A percentile compares a stretch with the other conserved stretches of the same genome.
phyloP scores from a whole-genome alignment of 2,329 filamentous ascomycete genomes.

The Seiridium unicorne region DNA sequence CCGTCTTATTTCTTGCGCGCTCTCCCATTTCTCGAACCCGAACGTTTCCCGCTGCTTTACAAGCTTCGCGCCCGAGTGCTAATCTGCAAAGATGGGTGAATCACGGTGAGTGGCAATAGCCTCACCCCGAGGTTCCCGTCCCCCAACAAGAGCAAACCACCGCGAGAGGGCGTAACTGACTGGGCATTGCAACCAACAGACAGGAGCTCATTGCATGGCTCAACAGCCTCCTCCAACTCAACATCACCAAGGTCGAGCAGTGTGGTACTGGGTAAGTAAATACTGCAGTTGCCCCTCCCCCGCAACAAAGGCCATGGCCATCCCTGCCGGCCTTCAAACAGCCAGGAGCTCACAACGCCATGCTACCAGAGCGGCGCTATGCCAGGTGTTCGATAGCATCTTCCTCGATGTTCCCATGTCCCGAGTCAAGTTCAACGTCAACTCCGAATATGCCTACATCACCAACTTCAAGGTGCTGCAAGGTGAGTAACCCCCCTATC shows the following conservation, averaged over 20 bases:
- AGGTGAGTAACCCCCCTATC: constrained; percentile 57
- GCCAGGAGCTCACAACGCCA: not conserved
- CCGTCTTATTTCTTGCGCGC: not conserved
- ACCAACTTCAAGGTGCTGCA: constrained; percentile 98
- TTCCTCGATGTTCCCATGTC: constrained; percentile 94
- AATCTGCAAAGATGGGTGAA: constrained; percentile 21
- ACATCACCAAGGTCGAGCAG: constrained; percentile 98
- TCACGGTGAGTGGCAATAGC: constrained; percentile 19
- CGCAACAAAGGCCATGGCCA: constrained; percentile 12
- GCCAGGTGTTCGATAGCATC: constrained; percentile 98
- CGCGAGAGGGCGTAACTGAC: not conserved
- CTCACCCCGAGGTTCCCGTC: constrained; percentile 2
- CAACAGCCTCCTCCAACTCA: constrained; percentile 96
- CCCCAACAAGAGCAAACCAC: not conserved
- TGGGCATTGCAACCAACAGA: constrained; percentile 45
- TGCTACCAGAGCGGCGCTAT: constrained; percentile 75
- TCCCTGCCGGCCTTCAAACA: not conserved
- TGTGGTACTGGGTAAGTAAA: constrained; percentile 87
- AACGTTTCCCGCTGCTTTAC: not conserved
- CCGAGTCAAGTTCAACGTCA: constrained; percentile 97
- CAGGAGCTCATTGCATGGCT: constrained; percentile 96
- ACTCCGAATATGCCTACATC: constrained; percentile 93
- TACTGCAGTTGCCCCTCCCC: constrained; percentile 32
- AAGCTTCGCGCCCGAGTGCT: not conserved
- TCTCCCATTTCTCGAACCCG: not conserved